Conservation (phyloP, 2,329 filamentous ascomycete genomes). For the Colletotrichum brevisporum region DNA sequence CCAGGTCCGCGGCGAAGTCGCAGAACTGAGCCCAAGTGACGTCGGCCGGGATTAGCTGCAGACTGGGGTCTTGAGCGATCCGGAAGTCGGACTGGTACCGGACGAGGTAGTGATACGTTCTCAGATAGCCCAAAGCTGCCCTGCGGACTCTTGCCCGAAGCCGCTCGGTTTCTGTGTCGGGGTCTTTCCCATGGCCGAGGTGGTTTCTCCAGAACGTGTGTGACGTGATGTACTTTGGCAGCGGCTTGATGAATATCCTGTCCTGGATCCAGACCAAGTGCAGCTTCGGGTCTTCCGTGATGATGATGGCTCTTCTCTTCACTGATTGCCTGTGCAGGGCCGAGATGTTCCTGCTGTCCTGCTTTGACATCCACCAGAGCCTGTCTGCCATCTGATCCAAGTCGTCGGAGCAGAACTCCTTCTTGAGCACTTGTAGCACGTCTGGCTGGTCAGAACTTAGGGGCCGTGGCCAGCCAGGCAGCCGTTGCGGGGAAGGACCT, state of each 20-base stretch:
- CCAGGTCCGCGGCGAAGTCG: slow-evolving; percentile 36
- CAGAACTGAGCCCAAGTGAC: slow-evolving; percentile 42
- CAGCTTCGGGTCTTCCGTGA: slow-evolving; percentile 51
- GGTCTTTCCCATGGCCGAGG: slow-evolving; percentile 30
- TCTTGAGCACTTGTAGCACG: slow-evolving; percentile 21
- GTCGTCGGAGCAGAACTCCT: slow-evolving; percentile 36
- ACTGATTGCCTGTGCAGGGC: slow-evolving; percentile 49
- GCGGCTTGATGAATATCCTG: slow-evolving; percentile 51
- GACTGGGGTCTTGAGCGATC: slow-evolving; percentile 45
- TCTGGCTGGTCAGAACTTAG: neutral
- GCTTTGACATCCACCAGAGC: slow-evolving; percentile 25
- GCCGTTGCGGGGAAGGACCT: neutral
- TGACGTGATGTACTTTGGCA: slow-evolving; percentile 48
- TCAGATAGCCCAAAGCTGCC: slow-evolving; percentile 51
- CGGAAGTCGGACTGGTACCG: slow-evolving; percentile 51
- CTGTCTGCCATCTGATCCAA: slow-evolving; percentile 30
- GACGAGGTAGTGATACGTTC: slow-evolving; percentile 51
- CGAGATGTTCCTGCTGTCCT: slow-evolving; percentile 39
- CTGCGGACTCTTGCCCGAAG: neutral
- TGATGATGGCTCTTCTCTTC: slow-evolving; percentile 47
- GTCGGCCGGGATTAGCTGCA: slow-evolving; percentile 37
- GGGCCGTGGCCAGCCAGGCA: neutral
- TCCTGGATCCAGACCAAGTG: slow-evolving; percentile 51
- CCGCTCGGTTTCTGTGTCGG: neutral
- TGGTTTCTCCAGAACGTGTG: slow-evolving; percentile 46